phyloP scores from a whole-genome alignment of 352 stramenopile species.

The Elongisporangium prolatum region DNA sequence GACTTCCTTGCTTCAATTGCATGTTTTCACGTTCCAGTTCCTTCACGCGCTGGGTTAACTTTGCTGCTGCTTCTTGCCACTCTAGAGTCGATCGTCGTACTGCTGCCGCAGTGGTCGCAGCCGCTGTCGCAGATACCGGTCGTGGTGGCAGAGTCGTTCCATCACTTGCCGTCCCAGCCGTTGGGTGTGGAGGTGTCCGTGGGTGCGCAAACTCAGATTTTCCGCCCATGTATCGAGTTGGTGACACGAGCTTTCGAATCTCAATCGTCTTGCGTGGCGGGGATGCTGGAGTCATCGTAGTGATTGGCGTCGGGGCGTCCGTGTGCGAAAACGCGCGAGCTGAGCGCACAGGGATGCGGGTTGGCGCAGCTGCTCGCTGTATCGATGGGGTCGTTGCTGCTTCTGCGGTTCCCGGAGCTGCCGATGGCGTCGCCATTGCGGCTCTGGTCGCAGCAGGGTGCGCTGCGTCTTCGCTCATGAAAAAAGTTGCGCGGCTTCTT shows the following conservation, averaged over 20 bases:
- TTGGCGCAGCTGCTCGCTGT: no score
- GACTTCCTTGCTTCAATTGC: constrained; percentile 28
- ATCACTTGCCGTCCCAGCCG: constrained; percentile 13
- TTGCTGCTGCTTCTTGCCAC: constrained; percentile 47
- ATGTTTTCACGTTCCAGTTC: constrained; percentile 70
- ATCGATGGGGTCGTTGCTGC: no score
- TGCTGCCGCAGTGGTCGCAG: constrained; percentile 1
- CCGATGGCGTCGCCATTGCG: no score
- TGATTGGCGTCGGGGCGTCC: constrained; percentile 32
- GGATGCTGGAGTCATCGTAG: constrained; percentile 14
- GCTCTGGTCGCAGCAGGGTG: no score
- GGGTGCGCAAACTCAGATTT: not conserved
- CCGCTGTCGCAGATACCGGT: constrained; percentile 9
- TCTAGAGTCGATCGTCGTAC: constrained; percentile 23
- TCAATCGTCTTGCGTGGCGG: constrained; percentile 47
- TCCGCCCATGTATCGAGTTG: constrained; percentile 17
- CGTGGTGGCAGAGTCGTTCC: constrained; percentile 10
- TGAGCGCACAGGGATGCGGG: constrained; percentile 13
- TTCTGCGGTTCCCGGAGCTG: no score
- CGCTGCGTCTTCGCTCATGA: no score
- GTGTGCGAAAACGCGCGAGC: constrained; percentile 66
- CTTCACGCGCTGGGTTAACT: constrained; percentile 49
- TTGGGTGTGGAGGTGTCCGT: constrained; percentile 1
- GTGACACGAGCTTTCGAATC: constrained; percentile 50
- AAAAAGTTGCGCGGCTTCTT: no score